Percentiles rank a stretch among this genome's conserved stretches.
Conservation (phyloP, 1,139 yeast species). For the Eremothecium sinecaudum region DNA sequence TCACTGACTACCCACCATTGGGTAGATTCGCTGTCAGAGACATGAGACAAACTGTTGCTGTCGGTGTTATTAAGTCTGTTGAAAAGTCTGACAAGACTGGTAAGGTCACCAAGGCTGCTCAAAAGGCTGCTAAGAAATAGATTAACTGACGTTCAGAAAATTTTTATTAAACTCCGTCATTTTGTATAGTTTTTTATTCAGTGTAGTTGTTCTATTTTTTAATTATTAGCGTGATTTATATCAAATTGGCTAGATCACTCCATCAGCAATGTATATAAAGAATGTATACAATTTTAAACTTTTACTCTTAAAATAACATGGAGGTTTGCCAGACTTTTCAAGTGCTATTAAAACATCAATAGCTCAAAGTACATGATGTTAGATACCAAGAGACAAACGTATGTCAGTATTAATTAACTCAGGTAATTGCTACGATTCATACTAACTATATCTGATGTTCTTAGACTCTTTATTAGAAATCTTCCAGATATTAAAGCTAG, state of each 20-base stretch:
- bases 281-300: background rate
- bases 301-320: background rate
- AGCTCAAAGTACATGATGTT: too few species aligned
- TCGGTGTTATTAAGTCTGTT: slow-evolving; percentile 98
- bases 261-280: background rate
- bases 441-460: too few species aligned
- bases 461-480: too few species aligned
- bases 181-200: slow-evolving; percentile 7
- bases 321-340: too few species aligned
- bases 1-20: slow-evolving; percentile 96
- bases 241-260: slow-evolving; percentile 1
- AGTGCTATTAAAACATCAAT: too few species aligned
- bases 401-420: too few species aligned
- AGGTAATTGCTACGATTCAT: too few species aligned
- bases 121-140: slow-evolving; percentile 95
- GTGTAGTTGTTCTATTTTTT: slow-evolving; percentile 9
- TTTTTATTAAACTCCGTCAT: slow-evolving; percentile 2
- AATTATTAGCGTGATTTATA: slow-evolving; percentile 7
- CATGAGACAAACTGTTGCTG: slow-evolving; percentile 99
- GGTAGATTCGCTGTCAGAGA: slow-evolving; percentile 99
- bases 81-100: slow-evolving; percentile 88
- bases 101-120: slow-evolving; percentile 99
- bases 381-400: too few species aligned
- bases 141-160: slow-evolving; percentile 6
- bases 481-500: too few species aligned